Conservation (phyloP, 2,329 filamentous ascomycete species). For the Dactylellina parvicollis region DNA sequence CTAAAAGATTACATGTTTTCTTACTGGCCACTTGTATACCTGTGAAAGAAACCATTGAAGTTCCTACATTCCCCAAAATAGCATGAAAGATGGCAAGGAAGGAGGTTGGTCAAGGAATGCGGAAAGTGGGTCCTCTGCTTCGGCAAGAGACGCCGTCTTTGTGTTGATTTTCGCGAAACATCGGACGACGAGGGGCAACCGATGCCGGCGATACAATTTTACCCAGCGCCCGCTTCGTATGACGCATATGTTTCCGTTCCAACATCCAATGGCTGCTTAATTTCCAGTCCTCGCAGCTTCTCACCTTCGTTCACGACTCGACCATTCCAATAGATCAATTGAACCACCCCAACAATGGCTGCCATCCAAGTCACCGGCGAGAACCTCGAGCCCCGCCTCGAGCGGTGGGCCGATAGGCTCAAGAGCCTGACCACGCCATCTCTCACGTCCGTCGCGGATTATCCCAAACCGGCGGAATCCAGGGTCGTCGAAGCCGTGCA, state of each 20-base stretch:
- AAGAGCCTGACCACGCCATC: slow-evolving; percentile 57
- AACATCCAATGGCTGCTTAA: neutral
- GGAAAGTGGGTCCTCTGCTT: neutral
- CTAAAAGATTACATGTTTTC: no score
- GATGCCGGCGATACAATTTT: slow-evolving; percentile 54
- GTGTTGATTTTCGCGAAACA: slow-evolving; percentile 11
- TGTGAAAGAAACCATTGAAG: no score
- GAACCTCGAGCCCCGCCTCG: slow-evolving; percentile 55
- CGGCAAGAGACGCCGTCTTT: neutral
- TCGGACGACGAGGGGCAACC: slow-evolving; percentile 42
- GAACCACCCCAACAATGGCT: slow-evolving; percentile 11
- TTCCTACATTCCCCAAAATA: no score
- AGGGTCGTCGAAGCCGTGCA: slow-evolving; percentile 58
- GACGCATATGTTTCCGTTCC: slow-evolving; percentile 16
- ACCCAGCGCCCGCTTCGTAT: slow-evolving; percentile 7
- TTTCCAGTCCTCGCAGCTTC: neutral
- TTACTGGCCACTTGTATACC: no score
- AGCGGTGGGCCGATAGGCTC: slow-evolving; percentile 57
- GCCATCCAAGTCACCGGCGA: slow-evolving; percentile 28
- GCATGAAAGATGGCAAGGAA: neutral
- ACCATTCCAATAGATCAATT: slow-evolving; percentile 7
- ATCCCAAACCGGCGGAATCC: slow-evolving; percentile 57
- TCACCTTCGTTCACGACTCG: neutral
- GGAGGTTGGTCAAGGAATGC: slow-evolving; percentile 1
- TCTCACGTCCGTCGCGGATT: slow-evolving; percentile 57